phyloP scores from a whole-genome alignment of 1,139 yeast species.

The Geotrichum candidum region DNA sequence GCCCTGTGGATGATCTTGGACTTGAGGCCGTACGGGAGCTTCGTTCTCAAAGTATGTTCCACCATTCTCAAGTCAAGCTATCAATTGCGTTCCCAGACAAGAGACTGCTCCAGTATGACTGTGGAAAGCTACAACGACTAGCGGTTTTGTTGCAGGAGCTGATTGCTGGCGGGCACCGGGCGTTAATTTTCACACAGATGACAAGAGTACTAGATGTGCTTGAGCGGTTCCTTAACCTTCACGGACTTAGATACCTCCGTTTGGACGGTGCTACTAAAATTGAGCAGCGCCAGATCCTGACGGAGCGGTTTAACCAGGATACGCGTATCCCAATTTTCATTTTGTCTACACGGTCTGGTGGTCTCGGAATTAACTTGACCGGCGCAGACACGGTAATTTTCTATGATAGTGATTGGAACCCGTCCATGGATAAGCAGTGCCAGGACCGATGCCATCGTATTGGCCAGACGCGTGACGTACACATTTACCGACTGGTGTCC shows the following conservation, averaged over 20 bases:
- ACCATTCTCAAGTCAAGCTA: conserved; percentile 74
- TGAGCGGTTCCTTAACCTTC: conserved; percentile 89
- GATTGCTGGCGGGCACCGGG: conserved; percentile 84
- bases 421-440: conserved; percentile 99
- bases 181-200: conserved; percentile 96
- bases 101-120: conserved; percentile 84
- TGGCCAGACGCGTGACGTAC: conserved; percentile 97
- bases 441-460: conserved; percentile 99
- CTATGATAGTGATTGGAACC: conserved; percentile 99
- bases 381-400: conserved; percentile 99
- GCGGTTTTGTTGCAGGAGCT: conserved; percentile 70
- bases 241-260: conserved; percentile 91
- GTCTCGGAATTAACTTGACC: conserved; percentile 91
- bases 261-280: conserved; percentile 96
- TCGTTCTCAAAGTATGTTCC: conserved; percentile 50
- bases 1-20: conserved; percentile 42
- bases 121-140: conserved; percentile 89
- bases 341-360: conserved; percentile 93
- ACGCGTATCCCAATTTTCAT: conserved; percentile 84
- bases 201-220: conserved; percentile 89
- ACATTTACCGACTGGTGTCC: conserved; percentile 90
- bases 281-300: conserved; percentile 90
- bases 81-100: conserved; percentile 97
- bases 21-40: conserved; percentile 6
- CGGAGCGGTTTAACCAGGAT: conserved; percentile 89